A percentile compares a stretch with the other conserved stretches of the same genome.
phyloP scores from a whole-genome alignment of 495 filamentous ascomycete genomes.

The Echria macrotheca region DNA sequence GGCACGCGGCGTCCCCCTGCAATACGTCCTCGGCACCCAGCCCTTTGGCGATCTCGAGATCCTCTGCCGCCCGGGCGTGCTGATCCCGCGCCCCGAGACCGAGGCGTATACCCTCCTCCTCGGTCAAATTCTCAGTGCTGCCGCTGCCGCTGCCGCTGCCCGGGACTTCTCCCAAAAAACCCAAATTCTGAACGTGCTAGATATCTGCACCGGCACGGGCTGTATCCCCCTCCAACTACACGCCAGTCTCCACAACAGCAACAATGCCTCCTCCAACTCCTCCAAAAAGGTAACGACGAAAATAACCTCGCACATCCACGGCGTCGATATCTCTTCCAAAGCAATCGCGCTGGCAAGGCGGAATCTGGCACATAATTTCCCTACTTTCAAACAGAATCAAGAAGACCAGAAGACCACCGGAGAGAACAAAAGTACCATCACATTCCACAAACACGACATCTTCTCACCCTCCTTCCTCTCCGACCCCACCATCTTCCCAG shows the following conservation, averaged over 20 bases:
- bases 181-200: slow-evolving; percentile 55
- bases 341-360: slow-evolving; percentile 57
- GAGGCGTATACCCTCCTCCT: slow-evolving; percentile 57
- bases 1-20: slow-evolving; percentile 65
- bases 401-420: no score
- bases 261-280: no score
- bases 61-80: slow-evolving; percentile 63
- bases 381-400: background rate
- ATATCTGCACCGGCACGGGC: slow-evolving; percentile 86
- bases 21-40: slow-evolving; percentile 85
- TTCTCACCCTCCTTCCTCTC: slow-evolving; percentile 32
- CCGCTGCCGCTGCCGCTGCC: no score
- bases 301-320: no score
- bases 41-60: slow-evolving; percentile 83
- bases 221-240: slow-evolving; percentile 78
- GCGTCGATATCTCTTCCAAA: slow-evolving; percentile 54
- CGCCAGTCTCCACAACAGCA: slow-evolving; percentile 40
- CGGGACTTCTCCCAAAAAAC: slow-evolving; percentile 1
- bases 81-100: slow-evolving; percentile 83
- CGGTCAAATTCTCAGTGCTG: slow-evolving; percentile 38
- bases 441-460: slow-evolving; percentile 52
- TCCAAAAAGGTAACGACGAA: no score
- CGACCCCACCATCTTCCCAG: background rate
- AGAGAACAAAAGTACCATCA: no score
- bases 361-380: slow-evolving; percentile 59